These are phyloP conservation scores for Parachlorella kessleri DNA, from an alignment of 139 green algal genomes.

Conservation along the genomic window DNA sequence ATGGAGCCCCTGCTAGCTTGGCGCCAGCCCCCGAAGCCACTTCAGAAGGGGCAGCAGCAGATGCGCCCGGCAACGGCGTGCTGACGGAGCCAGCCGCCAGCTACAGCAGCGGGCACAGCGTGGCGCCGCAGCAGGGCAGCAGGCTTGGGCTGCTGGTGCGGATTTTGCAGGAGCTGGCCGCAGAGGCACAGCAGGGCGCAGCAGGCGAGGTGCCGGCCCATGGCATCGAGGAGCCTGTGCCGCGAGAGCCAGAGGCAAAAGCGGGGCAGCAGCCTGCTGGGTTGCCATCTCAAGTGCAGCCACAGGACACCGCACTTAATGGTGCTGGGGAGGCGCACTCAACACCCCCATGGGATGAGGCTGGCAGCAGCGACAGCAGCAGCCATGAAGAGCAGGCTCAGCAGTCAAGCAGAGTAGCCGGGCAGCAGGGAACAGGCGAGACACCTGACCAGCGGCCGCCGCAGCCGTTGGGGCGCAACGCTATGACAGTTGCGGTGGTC, in stretches of 20 bases:
- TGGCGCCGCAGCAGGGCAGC: too few relatives aligned
- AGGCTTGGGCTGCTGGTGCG: background rate
- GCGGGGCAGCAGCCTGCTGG: background rate
- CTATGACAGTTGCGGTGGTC: slow-evolving; percentile 4
- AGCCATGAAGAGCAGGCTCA: background rate
- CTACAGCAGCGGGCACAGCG: too few relatives aligned
- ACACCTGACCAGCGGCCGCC: background rate
- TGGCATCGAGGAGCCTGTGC: too few relatives aligned
- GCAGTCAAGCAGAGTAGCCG: background rate
- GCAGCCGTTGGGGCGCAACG: background rate
- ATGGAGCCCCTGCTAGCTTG: too few relatives aligned
- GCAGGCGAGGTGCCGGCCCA: too few relatives aligned
- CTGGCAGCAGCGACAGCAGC: background rate
- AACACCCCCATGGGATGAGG: too few relatives aligned
- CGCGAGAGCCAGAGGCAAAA: background rate
- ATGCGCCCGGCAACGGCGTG: background rate
- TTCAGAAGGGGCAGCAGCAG: background rate
- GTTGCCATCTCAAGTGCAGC: background rate
- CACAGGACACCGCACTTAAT: background rate
- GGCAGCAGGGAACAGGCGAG: background rate
- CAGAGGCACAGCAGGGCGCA: background rate
- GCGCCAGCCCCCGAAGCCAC: too few relatives aligned
- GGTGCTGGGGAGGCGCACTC: background rate
- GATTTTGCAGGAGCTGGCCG: background rate
- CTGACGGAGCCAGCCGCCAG: too few relatives aligned